phyloP scores from a whole-genome alignment of 2,329 filamentous ascomycete genomes.

The Colletotrichum lindemuthianum region DNA sequence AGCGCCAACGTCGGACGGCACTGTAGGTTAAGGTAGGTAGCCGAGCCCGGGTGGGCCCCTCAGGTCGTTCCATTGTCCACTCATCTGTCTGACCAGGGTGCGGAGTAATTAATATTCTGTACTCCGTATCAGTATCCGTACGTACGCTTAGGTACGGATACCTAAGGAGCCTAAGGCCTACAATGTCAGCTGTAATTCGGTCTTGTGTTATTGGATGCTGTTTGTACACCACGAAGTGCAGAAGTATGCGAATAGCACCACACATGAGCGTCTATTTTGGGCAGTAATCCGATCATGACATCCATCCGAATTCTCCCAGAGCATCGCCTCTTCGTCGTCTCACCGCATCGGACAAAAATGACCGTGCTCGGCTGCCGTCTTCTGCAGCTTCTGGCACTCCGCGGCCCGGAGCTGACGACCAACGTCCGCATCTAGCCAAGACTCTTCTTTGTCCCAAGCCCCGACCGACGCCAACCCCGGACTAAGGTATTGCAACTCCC shows the following conservation, averaged over 20 bases:
- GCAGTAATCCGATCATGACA: constrained; percentile 1
- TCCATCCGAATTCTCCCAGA: background rate
- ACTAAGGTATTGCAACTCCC: constrained; percentile 19
- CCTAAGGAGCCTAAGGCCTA: too few relatives aligned
- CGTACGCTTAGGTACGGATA: too few relatives aligned
- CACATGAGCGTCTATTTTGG: background rate
- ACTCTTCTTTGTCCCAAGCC: constrained; percentile 11
- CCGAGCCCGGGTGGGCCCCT: constrained; percentile 15
- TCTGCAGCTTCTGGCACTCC: background rate
- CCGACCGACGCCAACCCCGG: constrained; percentile 15
- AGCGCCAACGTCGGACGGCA: constrained; percentile 29
- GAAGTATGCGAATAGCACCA: too few relatives aligned
- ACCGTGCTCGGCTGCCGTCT: background rate
- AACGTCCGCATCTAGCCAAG: constrained; percentile 16
- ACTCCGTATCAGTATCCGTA: too few relatives aligned
- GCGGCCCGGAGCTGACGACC: constrained; percentile 1
- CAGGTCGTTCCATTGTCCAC: constrained; percentile 5
- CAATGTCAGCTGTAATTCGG: background rate
- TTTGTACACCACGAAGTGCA: background rate
- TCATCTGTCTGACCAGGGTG: background rate
- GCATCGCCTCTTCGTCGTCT: background rate
- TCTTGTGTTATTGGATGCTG: constrained; percentile 9
- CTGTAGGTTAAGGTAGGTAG: too few relatives aligned
- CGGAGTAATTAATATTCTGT: too few relatives aligned
- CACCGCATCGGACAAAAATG: constrained; percentile 10